Evolutionary conservation across 1,139 yeast species (phyloP), one percentile per base, ranked within the genome.

Genomic region (Pneumocystis carinii): DNA sequence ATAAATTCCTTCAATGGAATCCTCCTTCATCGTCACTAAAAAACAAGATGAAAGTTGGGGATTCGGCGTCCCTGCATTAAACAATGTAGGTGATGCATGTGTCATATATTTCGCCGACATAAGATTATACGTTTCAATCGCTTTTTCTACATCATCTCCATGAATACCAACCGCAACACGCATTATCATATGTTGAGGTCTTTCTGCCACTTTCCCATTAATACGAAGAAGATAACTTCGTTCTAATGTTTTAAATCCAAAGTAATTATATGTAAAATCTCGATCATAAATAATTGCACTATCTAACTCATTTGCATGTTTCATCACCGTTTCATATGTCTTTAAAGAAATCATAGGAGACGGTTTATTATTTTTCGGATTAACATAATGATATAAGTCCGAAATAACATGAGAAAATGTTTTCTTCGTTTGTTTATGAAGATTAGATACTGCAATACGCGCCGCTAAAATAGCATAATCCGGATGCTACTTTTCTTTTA

Each of bases 401-500:
- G 81, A 79, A 64, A 88, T 77, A 65, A 90, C 96, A 70, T 84
- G 86, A 60, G 95, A 86, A 72, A 87, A 92, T 72, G 82, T 88
- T 76, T 89, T 88, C 70, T 90, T 87, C 64, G 97, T 90, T 77
- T 87, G 95, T 75, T 88, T 90, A 78, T 90, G 97, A 73, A 90
- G 80, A 75, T 89, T 88, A 59, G 95, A 85, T 62, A 90, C 87
- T 48, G 96, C 96, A 67, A 92, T 85, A 76, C 98, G 85, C 39
- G 97, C 97, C 62, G 97, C 98, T 69, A 92, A 81, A 59, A 84
- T 83, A 60, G 97, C 96, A 71, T 92, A 90, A 76, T 92, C 97
- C 29, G 97, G 97, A 74, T 92, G 98, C 55, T 48, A 19, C 12
- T 19, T 48, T 48, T 10, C 8, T 7, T 66, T 86, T 83, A 24